Evolutionary conservation across 768 basidiomycete genomes (phyloP).

Genomic region (Clathrus columnatus): DNA sequence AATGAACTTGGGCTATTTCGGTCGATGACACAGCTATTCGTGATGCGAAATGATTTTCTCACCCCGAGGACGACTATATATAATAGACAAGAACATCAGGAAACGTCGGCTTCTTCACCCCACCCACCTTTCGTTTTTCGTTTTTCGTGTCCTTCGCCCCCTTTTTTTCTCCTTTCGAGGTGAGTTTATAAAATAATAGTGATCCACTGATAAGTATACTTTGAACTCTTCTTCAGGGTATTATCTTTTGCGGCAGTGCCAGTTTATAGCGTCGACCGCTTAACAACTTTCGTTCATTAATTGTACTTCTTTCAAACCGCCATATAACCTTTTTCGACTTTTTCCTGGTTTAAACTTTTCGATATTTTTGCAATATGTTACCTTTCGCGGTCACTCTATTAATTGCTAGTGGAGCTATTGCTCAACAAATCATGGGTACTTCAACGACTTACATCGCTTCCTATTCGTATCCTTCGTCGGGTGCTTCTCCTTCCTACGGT

Average conservation of each 20-base stretch:
- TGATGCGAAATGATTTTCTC: not conserved
- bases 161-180: conserved; percentile 18
- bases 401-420: conserved; percentile 47
- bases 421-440: conserved; percentile 44
- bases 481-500: conserved; percentile 6
- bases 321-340: conserved; percentile 12
- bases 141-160: conserved; percentile 13
- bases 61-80: not conserved
- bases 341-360: conserved; percentile 29
- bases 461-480: conserved; percentile 14
- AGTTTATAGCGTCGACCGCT: conserved; percentile 61
- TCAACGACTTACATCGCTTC: conserved; percentile 22
- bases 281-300: conserved; percentile 28
- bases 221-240: conserved; percentile 24
- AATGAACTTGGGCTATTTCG: too few relatives aligned
- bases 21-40: not conserved
- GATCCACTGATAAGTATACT: conserved; percentile 22
- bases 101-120: not conserved
- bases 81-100: not conserved
- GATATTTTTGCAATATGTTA: conserved; percentile 46
- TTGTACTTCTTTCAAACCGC: conserved; percentile 20
- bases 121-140: conserved; percentile 25
- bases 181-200: not conserved
- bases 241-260: conserved; percentile 57
- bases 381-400: conserved; percentile 51